Base-by-base conservation (phyloP, 2,329 filamentous ascomycete genomes). In the Aspergillus persii region DNA sequence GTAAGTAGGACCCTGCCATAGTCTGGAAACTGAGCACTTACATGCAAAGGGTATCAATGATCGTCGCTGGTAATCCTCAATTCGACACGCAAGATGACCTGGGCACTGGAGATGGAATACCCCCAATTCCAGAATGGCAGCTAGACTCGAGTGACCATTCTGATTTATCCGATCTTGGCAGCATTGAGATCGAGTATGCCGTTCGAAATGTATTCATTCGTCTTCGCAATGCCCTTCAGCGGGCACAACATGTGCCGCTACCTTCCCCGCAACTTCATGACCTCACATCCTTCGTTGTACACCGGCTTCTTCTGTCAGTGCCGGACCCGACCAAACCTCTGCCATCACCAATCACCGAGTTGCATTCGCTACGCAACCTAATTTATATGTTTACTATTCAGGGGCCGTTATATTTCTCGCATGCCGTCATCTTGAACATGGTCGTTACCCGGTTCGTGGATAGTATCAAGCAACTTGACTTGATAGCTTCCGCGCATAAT, bases 351-450 rank as follows among this genome's bases (percentile, higher is more conserved):
- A 64, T 73, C 2, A 74, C 78, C 0, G 79, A 83, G 63, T 79
- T 79, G 73, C 56, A 55, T 85, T n/a, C 81, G 82, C 8, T 79
- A 78, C 55, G 76, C 76, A 3, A 71, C 79, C 1, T 79, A 0
- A 74, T 84, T 0, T 84, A 83, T 70, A 81, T 85, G 79, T 76
- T 86, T 18, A 76, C 77, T 46, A 72, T 82, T 0, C 83, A 85
- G 9, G 83, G 83, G 0, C 79, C 83, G 30, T 84, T 83, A 8
- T 86, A 85, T 63, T 86, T 83, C 61, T 80, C 83, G 1, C 83
- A 85, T 60, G 74, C 71, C 0, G 73, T 71, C 8, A 71, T 84
- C 9, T 59, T 75, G 3, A 72, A 74, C 50, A 68, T 62, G 0
- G 69, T 81, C 1, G 61, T 79, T 11, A 30, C 58, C 2, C 71